phyloP scores from a whole-genome alignment of 108 stramenopile genomes.

The Cyclostephanos invisitatus region DNA sequence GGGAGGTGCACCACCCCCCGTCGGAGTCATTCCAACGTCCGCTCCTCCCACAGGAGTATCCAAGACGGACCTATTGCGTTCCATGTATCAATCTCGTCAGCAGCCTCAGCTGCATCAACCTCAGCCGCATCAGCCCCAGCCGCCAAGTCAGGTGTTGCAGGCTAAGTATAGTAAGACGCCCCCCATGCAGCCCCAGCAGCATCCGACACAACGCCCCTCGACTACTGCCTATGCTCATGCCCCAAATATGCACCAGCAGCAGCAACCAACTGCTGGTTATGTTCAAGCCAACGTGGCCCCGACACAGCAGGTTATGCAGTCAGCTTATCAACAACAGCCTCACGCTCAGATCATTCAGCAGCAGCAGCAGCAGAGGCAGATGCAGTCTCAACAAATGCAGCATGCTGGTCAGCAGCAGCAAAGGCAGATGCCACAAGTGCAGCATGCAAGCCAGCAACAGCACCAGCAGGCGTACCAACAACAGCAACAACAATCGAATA shows the following conservation, averaged over 20 bases:
- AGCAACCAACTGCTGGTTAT: not conserved
- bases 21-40: not conserved
- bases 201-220: not conserved
- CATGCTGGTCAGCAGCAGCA: conserved; percentile 12
- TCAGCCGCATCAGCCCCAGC: conserved; percentile 19
- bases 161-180: too few species aligned
- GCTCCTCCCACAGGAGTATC: not conserved
- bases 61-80: conserved; percentile 41
- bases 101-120: conserved; percentile 13
- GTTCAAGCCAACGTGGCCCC: not conserved
- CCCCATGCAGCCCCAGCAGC: conserved; percentile 20
- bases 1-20: conserved; percentile 1
- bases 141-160: conserved; percentile 16
- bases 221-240: conserved; percentile 3
- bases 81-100: conserved; percentile 46
- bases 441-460: conserved; percentile 21
- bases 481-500: conserved; percentile 12
- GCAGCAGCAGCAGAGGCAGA: conserved; percentile 20
- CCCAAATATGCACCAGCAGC: conserved; percentile 1
- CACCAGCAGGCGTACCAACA: conserved; percentile 17
- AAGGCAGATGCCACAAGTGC: conserved; percentile 4
- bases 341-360: conserved; percentile 23
- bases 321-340: conserved; percentile 9
- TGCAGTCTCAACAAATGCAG: conserved; percentile 10
- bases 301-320: conserved; percentile 8